A percentile compares a stretch with the other conserved stretches of the same genome.
Evolutionary conservation across 2,329 filamentous ascomycete genomes (phyloP).

Genomic region (Setomelanomma holmii): DNA sequence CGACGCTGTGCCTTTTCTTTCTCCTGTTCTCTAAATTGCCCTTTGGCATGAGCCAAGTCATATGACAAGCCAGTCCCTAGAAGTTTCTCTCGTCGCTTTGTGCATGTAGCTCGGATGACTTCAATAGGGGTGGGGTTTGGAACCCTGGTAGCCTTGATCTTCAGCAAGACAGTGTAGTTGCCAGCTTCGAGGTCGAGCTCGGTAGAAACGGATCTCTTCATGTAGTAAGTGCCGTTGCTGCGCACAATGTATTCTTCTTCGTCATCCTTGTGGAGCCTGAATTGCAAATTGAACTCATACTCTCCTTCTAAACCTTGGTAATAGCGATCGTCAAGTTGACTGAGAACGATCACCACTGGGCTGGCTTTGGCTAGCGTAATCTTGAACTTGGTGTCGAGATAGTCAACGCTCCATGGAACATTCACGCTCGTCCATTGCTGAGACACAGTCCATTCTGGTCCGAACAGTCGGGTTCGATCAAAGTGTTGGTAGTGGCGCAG

Average conservation of each 20-base stretch:
- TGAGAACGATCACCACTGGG: slow-evolving; percentile 65
- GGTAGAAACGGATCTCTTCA: slow-evolving; percentile 77
- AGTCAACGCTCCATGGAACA: slow-evolving; percentile 67
- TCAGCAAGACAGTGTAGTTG: slow-evolving; percentile 77
- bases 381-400: slow-evolving; percentile 66
- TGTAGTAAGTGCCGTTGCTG: slow-evolving; percentile 63
- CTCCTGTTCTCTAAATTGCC: slow-evolving; percentile 61
- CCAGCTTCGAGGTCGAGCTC: slow-evolving; percentile 78
- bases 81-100: slow-evolving; percentile 73
- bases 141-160: slow-evolving; percentile 71
- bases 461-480: slow-evolving; percentile 67
- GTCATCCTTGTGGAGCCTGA: slow-evolving; percentile 66
- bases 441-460: slow-evolving; percentile 65
- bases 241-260: slow-evolving; percentile 67
- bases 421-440: slow-evolving; percentile 68
- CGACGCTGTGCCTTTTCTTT: slow-evolving; percentile 51
- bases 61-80: slow-evolving; percentile 73
- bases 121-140: slow-evolving; percentile 66
- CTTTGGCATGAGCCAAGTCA: slow-evolving; percentile 74
- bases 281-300: slow-evolving; percentile 65
- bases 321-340: slow-evolving; percentile 67
- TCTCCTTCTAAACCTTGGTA: slow-evolving; percentile 64
- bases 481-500: slow-evolving; percentile 66
- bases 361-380: slow-evolving; percentile 60
- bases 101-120: slow-evolving; percentile 70